A percentile compares a stretch with the other conserved stretches of the same genome.
These are phyloP conservation scores for Picea sitchensis DNA, from an alignment of 75 land plant species.

Conservation along the genomic window DNA sequence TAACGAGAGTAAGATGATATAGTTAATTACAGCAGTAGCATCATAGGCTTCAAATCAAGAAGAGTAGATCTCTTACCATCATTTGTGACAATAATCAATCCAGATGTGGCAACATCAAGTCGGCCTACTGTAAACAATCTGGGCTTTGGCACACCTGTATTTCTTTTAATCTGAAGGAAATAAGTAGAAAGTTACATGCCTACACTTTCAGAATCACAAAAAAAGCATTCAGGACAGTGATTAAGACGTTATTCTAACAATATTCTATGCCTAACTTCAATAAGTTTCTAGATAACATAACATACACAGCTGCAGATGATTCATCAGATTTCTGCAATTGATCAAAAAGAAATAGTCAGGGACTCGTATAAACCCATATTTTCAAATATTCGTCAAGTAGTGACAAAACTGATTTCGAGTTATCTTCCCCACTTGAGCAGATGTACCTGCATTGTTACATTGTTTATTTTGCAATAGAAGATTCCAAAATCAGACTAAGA, in stretches of 20 bases:
- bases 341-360: slow-evolving; percentile 4
- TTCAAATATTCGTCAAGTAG: slow-evolving; percentile 78
- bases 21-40: neutral
- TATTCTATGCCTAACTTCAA: neutral
- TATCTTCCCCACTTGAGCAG: slow-evolving; percentile 82
- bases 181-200: neutral
- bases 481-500: neutral
- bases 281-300: neutral
- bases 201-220: neutral
- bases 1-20: neutral
- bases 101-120: slow-evolving; percentile 99
- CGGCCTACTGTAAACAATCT: slow-evolving; percentile 96
- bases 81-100: slow-evolving; percentile 91
- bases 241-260: neutral
- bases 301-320: neutral
- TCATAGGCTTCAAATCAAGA: neutral
- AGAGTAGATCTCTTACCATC: slow-evolving; percentile 55
- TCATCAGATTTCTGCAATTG: slow-evolving; percentile 1
- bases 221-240: neutral
- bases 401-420: slow-evolving; percentile 64
- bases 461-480: neutral
- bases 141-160: slow-evolving; percentile 79
- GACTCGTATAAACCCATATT: slow-evolving; percentile 62
- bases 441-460: slow-evolving; percentile 63
- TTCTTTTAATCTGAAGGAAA: slow-evolving; percentile 52